phyloP scores from a whole-genome alignment of 129 eudicot species.

The Flaveria brownii region DNA sequence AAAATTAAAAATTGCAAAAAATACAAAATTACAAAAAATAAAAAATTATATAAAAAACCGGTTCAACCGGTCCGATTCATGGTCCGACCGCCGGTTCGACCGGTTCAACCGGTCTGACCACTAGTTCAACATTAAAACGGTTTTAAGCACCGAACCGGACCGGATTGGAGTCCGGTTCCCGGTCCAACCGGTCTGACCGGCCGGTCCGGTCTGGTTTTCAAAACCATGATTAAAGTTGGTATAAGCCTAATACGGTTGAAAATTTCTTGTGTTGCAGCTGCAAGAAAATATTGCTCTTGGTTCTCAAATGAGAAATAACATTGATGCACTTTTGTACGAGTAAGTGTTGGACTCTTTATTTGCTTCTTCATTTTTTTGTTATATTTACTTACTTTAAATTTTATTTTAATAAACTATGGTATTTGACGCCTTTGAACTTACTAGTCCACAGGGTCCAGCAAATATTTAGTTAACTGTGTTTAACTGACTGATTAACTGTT shows the following conservation, averaged over 20 bases:
- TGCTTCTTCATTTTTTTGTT: neutral
- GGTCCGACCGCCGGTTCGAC: too few relatives aligned
- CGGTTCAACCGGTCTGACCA: too few relatives aligned
- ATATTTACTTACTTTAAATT: neutral
- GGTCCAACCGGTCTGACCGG: too few relatives aligned
- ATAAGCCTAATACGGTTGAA: neutral
- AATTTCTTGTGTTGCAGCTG: slow-evolving; percentile 1
- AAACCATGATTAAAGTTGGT: too few relatives aligned
- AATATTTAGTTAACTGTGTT: neutral
- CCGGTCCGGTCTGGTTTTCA: too few relatives aligned
- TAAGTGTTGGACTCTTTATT: neutral
- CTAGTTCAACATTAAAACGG: too few relatives aligned
- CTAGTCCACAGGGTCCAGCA: neutral
- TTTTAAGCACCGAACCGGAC: too few relatives aligned
- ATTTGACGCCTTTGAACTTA: neutral
- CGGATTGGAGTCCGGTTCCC: too few relatives aligned
- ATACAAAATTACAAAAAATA: too few relatives aligned
- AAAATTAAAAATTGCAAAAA: too few relatives aligned
- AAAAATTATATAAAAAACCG: too few relatives aligned
- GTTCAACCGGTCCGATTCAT: too few relatives aligned
- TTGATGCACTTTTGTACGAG: neutral
- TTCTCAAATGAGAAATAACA: neutral
- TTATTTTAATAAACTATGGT: neutral
- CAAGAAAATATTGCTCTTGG: neutral
- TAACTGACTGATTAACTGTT: neutral